Conservation (phyloP, 129 eudicot genomes). For the Oenanthe sinensis region DNA sequence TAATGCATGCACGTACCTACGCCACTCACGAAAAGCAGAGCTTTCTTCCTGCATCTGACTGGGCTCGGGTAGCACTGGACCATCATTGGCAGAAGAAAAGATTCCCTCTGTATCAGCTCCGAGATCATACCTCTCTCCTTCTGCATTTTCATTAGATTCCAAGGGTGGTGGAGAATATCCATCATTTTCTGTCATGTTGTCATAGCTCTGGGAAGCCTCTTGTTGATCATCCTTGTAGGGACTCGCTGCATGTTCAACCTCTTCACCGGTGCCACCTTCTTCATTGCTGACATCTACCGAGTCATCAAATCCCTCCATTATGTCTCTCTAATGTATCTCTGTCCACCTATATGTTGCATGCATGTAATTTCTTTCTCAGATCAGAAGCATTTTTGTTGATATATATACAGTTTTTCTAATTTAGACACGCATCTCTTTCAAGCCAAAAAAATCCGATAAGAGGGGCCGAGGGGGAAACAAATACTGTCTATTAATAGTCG, state of each 20-base stretch:
- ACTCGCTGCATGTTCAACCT: not conserved
- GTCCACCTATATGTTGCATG: not conserved
- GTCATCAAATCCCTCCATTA: not conserved
- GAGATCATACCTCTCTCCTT: not conserved
- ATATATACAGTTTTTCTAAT: not conserved
- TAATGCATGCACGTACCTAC: constrained; percentile 7
- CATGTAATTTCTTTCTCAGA: not conserved
- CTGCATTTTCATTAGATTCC: not conserved
- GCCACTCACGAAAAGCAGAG: constrained; percentile 14
- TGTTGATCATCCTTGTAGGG: not conserved
- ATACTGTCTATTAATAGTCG: not conserved
- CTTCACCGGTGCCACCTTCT: not conserved
- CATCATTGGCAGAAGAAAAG: constrained; percentile 2
- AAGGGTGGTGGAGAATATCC: not conserved
- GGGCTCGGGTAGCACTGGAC: constrained; percentile 4
- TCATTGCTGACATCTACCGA: not conserved
- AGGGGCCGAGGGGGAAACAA: not conserved
- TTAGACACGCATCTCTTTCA: not conserved
- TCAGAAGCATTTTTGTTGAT: not conserved
- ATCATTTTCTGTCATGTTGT: not conserved
- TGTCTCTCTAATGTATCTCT: not conserved
- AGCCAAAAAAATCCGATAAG: not conserved
- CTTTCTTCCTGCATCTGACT: constrained; percentile 7
- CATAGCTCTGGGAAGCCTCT: not conserved
- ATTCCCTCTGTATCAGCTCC: constrained; percentile 4